Evolutionary conservation across 192 early-diverging fungal genomes (phyloP).

Genomic region (Coemansia javaensis): DNA sequence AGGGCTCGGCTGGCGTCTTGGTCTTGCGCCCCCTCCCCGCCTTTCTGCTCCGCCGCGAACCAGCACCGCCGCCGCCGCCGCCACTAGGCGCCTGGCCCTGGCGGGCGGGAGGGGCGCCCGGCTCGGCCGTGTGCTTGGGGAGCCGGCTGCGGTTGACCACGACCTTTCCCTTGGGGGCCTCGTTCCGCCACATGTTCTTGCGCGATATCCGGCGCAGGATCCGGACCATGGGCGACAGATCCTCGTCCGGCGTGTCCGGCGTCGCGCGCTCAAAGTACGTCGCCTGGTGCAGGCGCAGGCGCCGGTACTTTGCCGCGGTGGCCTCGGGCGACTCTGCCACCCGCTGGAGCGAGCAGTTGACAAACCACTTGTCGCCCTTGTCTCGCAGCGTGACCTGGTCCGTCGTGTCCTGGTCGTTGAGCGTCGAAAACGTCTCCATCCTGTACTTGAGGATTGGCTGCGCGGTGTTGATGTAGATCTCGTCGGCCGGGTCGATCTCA

Average conservation of each 20-base stretch:
- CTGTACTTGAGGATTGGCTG: slow-evolving; percentile 38
- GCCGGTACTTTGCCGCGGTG: slow-evolving; percentile 6
- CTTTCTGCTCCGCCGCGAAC: too few relatives aligned
- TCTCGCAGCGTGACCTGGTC: slow-evolving; percentile 36
- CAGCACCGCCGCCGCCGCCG: too few relatives aligned
- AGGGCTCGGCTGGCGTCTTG: too few relatives aligned
- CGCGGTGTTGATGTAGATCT: slow-evolving; percentile 37
- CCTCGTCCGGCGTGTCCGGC: slow-evolving; percentile 38
- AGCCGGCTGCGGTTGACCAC: slow-evolving; percentile 27
- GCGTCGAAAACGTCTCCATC: slow-evolving; percentile 38
- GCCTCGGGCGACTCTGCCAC: slow-evolving; percentile 5
- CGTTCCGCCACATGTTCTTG: slow-evolving; percentile 34
- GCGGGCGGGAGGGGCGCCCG: too few relatives aligned
- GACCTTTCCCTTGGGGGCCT: slow-evolving; percentile 19
- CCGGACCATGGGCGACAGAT: slow-evolving; percentile 32
- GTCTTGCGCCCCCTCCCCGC: too few relatives aligned
- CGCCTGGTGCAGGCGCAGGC: slow-evolving; percentile 28
- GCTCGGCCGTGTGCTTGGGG: slow-evolving; percentile 1
- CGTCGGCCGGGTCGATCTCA: slow-evolving; percentile 24
- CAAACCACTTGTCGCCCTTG: slow-evolving; percentile 27
- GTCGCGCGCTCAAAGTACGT: slow-evolving; percentile 47
- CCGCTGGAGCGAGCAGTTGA: slow-evolving; percentile 37
- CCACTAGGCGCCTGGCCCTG: too few relatives aligned
- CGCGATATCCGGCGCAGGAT: slow-evolving; percentile 39
- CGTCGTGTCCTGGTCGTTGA: slow-evolving; percentile 31